These are phyloP conservation scores for Plantago lanceolata DNA, from an alignment of 305 asterid species.

Conservation along the genomic window DNA sequence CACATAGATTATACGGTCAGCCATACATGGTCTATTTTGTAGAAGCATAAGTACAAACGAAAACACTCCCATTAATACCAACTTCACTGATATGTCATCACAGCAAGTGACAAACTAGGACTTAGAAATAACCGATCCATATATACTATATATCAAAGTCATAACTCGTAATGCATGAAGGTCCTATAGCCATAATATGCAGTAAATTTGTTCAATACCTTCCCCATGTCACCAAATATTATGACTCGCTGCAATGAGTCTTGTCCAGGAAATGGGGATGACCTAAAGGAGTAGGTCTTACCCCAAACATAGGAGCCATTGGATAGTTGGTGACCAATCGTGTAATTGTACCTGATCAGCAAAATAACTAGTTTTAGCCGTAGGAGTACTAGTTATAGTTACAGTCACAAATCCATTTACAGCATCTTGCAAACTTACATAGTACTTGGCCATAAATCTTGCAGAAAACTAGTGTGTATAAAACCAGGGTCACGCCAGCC, in stretches of 20 bases:
- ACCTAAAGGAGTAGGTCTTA: conserved; percentile 53
- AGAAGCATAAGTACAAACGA: no score
- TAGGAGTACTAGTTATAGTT: not conserved
- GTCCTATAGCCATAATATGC: no score
- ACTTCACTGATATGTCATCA: no score
- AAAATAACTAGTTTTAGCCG: conserved; percentile 7
- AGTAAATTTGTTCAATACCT: conserved; percentile 45
- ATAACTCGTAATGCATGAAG: no score
- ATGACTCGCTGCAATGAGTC: conserved; percentile 78
- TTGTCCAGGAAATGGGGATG: conserved; percentile 92
- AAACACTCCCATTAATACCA: no score
- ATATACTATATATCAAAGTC: no score
- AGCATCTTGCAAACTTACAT: conserved; percentile 35
- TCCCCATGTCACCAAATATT: conserved; percentile 94
- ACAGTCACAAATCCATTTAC: not conserved
- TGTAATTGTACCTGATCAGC: conserved; percentile 65
- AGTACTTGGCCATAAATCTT: conserved; percentile 67
- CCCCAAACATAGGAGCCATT: conserved; percentile 72
- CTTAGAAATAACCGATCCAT: no score
- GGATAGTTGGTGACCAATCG: conserved; percentile 56
- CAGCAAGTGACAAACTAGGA: no score
- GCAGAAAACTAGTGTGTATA: conserved; percentile 70
- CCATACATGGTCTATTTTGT: no score
- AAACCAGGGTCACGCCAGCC: conserved; percentile 93
- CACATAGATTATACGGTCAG: conserved; percentile 18